A percentile compares a stretch with the other conserved stretches of the same genome.
Evolutionary conservation across 2,329 filamentous ascomycete genomes (phyloP).

Genomic region (Monascus ruber): DNA sequence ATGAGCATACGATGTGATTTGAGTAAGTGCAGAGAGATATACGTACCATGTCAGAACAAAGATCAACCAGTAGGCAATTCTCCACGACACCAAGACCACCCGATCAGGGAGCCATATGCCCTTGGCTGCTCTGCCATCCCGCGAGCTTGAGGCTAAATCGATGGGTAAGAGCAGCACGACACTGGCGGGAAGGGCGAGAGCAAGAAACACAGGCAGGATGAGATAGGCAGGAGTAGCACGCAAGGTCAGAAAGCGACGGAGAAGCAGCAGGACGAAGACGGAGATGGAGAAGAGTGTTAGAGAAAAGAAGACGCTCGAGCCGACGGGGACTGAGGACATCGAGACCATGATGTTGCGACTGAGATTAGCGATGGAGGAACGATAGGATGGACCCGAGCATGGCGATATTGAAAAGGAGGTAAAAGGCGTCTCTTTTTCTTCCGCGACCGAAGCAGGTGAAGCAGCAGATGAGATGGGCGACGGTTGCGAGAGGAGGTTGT

Average conservation of each 20-base stretch:
- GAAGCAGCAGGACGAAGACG: conserved; percentile 64
- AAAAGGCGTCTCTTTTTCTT: too few species aligned
- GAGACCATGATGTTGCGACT: conserved; percentile 10
- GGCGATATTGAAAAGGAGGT: conserved; percentile 1
- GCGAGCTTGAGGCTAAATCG: conserved; percentile 78
- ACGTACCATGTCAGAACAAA: conserved; percentile 83
- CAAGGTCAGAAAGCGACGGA: conserved; percentile 82
- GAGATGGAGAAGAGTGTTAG: conserved; percentile 64
- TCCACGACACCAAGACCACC: conserved; percentile 76
- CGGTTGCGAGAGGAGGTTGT: too few species aligned
- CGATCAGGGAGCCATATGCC: conserved; percentile 80
- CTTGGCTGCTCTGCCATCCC: conserved; percentile 57
- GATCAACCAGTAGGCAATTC: conserved; percentile 94
- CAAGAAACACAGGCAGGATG: conserved; percentile 84
- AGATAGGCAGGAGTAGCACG: conserved; percentile 85
- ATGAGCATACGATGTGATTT: background rate
- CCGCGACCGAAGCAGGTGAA: too few species aligned
- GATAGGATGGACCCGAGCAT: conserved; percentile 12
- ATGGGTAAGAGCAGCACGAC: conserved; percentile 90
- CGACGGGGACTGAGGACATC: conserved; percentile 45
- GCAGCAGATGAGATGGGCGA: too few species aligned
- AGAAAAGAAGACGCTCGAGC: conserved; percentile 68
- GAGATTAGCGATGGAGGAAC: background rate
- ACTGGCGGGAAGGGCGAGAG: conserved; percentile 82
- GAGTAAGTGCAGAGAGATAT: conserved; percentile 3